These are phyloP conservation scores for Nicotiana rustica DNA, from an alignment of 305 asterid genomes.

Conservation along the genomic window DNA sequence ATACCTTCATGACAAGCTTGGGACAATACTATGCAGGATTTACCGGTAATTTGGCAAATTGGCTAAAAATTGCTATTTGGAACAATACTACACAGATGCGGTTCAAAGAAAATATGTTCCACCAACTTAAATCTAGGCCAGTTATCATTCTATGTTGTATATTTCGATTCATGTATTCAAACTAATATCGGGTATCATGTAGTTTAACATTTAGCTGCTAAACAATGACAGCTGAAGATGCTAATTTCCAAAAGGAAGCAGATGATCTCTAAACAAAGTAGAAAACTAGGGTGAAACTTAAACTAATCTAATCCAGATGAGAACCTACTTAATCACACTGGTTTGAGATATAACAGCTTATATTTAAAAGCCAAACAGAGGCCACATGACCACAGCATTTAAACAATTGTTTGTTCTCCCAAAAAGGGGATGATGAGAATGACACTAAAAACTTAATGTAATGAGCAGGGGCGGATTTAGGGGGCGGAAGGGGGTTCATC, in stretches of 20 bases:
- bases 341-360: neutral
- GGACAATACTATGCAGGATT: neutral
- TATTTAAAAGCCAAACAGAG: neutral
- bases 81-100: neutral
- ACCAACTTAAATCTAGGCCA: neutral
- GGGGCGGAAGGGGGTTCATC: too few species aligned
- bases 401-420: neutral
- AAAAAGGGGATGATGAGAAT: neutral
- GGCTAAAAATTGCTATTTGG: neutral
- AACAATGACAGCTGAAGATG: neutral
- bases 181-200: neutral
- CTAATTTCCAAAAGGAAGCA: neutral
- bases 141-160: slow-evolving; percentile 2
- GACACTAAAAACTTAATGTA: neutral
- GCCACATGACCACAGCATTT: neutral
- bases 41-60: neutral
- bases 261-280: slow-evolving; percentile 6
- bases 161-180: neutral
- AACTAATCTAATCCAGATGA: slow-evolving; percentile 30
- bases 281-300: neutral
- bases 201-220: neutral
- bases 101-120: slow-evolving; percentile 18
- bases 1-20: neutral
- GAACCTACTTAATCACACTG: neutral
- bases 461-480: neutral